Evolutionary conservation across 1,284 basidiomycete species (phyloP), one percentile per base, ranked within the genome.

Genomic region (Cutaneotrichosporon sp.): DNA sequence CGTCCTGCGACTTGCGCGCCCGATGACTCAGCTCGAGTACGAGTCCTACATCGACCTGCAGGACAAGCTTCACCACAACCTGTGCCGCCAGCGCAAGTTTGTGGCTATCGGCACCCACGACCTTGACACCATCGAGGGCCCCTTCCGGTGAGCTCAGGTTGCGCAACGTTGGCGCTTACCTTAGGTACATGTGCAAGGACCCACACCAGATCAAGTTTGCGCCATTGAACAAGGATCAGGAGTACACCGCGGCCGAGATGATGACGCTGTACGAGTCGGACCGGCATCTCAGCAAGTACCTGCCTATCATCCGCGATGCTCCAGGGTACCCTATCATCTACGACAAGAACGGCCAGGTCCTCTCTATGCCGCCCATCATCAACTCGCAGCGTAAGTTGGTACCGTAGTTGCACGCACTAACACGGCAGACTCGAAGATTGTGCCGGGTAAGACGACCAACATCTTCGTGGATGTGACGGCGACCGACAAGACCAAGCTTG

Each of bases 61-160:
- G 76, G 96, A 98, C 75, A 98, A 98, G 77, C 80, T 99, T 41
- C 96, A 98, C 72, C 88, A 93, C 68, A 98, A 99, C 74, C 81
- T 99, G 42, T 94, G 90, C 65, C 81, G 96, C 50, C 80, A 88
- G 62, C 80, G 96, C 54, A 89, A 88, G 65, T 83, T 99, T 39
- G 96, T 97, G 36, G 85, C 96, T 17, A 97, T 99, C 63, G 96
- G 96, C 53, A 98, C 96, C 3, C 96, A 99, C 67, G 96, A 99
- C 76, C 77, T 98, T 40, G 91, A 96, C 74, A 92, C 88, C 1
- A 78, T 99, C 56, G 79, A 84, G 62, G 80, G 83, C 7, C 91
- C 93, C 10, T 96, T 94, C 82, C 79, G 86, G 67, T 68, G 50
- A 50, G 67, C 51, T 23, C 18, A 17, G 23, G 7, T 30, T 10